phyloP scores from a whole-genome alignment of 331 rosid genomes.

The Prunus yedoensis region DNA sequence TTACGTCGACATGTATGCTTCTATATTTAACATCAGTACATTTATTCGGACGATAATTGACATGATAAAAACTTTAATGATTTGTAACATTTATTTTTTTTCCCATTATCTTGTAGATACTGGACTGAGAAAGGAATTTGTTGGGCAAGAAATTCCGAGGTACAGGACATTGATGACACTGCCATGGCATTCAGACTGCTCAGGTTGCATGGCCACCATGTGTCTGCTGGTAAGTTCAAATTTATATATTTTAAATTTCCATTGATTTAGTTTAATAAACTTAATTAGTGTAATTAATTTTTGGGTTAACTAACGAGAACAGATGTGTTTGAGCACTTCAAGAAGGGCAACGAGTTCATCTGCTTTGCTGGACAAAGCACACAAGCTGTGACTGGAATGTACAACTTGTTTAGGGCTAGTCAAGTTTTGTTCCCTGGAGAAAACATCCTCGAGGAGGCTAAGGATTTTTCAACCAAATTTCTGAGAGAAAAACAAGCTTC shows the following conservation, averaged over 20 bases:
- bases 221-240: conserved; percentile 54
- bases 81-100: not conserved
- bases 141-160: conserved; percentile 74
- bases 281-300: not conserved
- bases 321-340: conserved; percentile 80
- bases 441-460: conserved; percentile 67
- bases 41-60: no score
- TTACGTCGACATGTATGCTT: conserved; percentile 55
- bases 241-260: not conserved
- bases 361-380: conserved; percentile 70
- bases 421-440: conserved; percentile 73
- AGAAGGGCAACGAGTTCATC: conserved; percentile 72
- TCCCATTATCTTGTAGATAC: conserved; percentile 27
- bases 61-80: no score
- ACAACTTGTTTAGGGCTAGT: conserved; percentile 58
- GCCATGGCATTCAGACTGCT: conserved; percentile 88
- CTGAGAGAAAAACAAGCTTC: conserved; percentile 53
- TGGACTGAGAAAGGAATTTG: conserved; percentile 83
- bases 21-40: no score
- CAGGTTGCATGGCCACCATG: conserved; percentile 62
- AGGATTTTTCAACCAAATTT: conserved; percentile 50
- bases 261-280: not conserved
- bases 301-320: not conserved
- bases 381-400: conserved; percentile 85
- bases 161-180: conserved; percentile 82